These are phyloP conservation scores for Polymyxa betae DNA, from an alignment of 208 protist genomes.

Conservation along the genomic window DNA sequence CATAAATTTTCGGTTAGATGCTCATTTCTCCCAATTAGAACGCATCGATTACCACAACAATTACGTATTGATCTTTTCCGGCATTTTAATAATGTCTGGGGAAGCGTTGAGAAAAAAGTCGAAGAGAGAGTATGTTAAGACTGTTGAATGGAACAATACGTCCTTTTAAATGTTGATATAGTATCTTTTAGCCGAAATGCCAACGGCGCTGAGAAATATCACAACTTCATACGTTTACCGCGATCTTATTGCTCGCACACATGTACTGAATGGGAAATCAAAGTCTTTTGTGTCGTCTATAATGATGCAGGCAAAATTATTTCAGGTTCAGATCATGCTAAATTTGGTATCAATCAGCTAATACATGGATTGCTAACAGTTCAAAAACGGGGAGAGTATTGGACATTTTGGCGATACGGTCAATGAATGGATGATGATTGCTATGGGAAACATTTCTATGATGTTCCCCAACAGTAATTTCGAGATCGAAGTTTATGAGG, in stretches of 20 bases:
- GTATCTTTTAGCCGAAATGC: not conserved
- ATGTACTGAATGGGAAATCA: not conserved
- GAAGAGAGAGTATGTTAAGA: not conserved
- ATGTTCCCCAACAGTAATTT: not conserved
- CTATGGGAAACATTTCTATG: not conserved
- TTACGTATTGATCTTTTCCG: constrained; percentile 50
- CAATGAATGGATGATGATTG: constrained; percentile 40
- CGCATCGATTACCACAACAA: constrained; percentile 1
- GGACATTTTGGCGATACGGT: constrained; percentile 48
- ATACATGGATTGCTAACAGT: not conserved
- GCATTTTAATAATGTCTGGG: constrained; percentile 34
- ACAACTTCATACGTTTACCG: not conserved
- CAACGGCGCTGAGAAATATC: constrained; percentile 40
- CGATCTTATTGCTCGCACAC: constrained; percentile 1
- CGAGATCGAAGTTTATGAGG: constrained; percentile 10
- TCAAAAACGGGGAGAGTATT: constrained; percentile 45
- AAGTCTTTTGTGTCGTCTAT: constrained; percentile 9
- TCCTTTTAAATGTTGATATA: not conserved
- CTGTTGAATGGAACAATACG: too few relatives aligned
- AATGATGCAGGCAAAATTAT: not conserved
- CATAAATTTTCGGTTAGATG: not conserved
- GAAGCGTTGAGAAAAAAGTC: not conserved
- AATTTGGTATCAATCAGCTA: not conserved
- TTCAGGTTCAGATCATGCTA: not conserved
- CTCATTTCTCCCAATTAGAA: not conserved